Base-by-base conservation (phyloP, 1,139 yeast genomes). In the Yamadazyma pseudoaaseri region DNA sequence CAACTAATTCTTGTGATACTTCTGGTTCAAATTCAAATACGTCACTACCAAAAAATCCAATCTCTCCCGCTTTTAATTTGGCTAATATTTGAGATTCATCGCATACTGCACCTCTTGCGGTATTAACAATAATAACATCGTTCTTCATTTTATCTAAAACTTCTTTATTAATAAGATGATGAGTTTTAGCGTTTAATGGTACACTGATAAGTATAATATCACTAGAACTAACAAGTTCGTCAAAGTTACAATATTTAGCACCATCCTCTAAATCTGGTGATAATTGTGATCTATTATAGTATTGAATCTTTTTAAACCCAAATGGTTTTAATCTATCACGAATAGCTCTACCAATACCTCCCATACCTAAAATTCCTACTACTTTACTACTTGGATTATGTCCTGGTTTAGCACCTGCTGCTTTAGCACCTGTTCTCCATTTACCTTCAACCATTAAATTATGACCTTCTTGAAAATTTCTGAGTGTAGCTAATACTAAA, bases 21-120 rank as follows among this genome's bases (percentile, higher is more conserved):
- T 76, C 49, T 6, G 97, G 97, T 62, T 90, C 97, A 45, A 71
- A 62, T 54, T 86, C 96, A 58, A 78, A 84, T 21, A 89, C 97
- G 55, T 89, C 97, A 26, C 89, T 58, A 11, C 92, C 95, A 43
- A 81, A 85, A 9, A 82, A 62, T 27, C 82, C 79, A 27, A 89
- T 74, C 48, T 85, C 80, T 14, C 95, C 94, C 2, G 68, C 56
- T 47, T 81, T 76, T 48, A 89, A 67, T 9, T 79, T 78, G 14
- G 68, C 69, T 7, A 80, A 72, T 38, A 89, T 59, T 6, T 81
- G 82, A 8, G 57, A 49, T 49, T 85, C 92, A 49, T 84, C 82
- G 43, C 85, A 77, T 20, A 85, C 78, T 10, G 84, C 82, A 20
- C 90, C 90, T 50, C 90, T 70, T 5, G 89, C 86, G 16, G 86